Evolutionary conservation across 129 eudicot species (phyloP).

Genomic region (Scalesia atractyloides): DNA sequence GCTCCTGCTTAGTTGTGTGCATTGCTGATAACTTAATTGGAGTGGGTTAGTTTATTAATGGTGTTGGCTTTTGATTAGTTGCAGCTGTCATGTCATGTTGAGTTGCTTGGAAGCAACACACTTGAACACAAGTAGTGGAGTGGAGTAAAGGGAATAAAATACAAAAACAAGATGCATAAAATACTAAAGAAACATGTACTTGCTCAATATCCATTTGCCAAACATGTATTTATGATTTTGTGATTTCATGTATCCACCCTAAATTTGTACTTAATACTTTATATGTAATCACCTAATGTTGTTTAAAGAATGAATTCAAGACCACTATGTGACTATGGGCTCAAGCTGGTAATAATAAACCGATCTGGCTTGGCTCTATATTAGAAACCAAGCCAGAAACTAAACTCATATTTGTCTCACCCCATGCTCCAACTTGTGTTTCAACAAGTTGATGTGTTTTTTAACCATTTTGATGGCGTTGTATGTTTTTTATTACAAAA

Average conservation of each 20-base stretch:
- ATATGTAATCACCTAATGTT: not conserved
- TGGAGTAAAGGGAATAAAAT: slow-evolving; percentile 37
- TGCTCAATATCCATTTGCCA: slow-evolving; percentile 9
- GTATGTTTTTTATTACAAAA: not conserved
- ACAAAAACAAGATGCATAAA: slow-evolving; percentile 25
- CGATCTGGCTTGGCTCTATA: too few relatives aligned
- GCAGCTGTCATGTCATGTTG: slow-evolving; percentile 54
- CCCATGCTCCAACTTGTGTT: not conserved
- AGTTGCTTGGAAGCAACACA: slow-evolving; percentile 53
- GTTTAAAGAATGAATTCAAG: not conserved
- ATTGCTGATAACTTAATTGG: slow-evolving; percentile 30
- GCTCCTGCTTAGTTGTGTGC: slow-evolving; percentile 47
- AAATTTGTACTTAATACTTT: not conserved
- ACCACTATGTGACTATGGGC: not conserved
- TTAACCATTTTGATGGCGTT: not conserved
- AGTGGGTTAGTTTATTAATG: slow-evolving; percentile 32
- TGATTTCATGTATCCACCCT: not conserved
- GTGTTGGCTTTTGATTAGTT: slow-evolving; percentile 32
- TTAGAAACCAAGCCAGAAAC: not conserved
- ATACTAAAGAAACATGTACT: slow-evolving; percentile 14
- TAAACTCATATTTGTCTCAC: not conserved
- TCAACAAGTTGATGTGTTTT: not conserved
- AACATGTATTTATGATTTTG: not conserved
- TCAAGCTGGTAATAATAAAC: not conserved
- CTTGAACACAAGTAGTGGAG: slow-evolving; percentile 37